These are phyloP conservation scores for Cryptococcus depauperatus DNA, from an alignment of 1,284 basidiomycete species.

Conservation along the genomic window DNA sequence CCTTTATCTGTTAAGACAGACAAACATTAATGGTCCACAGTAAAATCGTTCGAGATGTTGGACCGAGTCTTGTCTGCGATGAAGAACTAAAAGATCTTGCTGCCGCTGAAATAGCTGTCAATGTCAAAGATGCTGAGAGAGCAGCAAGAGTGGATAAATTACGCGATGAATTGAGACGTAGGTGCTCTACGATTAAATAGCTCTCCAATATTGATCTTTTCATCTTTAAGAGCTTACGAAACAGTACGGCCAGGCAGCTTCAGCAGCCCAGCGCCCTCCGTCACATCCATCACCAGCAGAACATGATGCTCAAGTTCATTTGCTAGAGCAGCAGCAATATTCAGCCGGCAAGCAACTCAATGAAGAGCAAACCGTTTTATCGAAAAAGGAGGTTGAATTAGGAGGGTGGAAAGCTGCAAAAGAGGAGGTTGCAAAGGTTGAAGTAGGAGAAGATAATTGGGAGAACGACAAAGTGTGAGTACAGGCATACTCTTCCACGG, in stretches of 20 bases:
- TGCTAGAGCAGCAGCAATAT: conserved; percentile 33
- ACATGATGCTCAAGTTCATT: conserved; percentile 29
- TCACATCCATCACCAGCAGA: conserved; percentile 28
- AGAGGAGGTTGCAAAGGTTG: conserved; percentile 26
- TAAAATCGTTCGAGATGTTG: conserved; percentile 23
- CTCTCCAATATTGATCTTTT: neutral
- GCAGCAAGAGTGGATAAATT: conserved; percentile 17
- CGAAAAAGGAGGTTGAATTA: conserved; percentile 36
- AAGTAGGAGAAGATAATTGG: conserved; percentile 29
- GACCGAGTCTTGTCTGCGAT: conserved; percentile 20
- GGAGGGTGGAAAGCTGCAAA: conserved; percentile 23
- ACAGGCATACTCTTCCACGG: neutral
- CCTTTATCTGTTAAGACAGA: neutral
- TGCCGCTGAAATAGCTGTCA: conserved; percentile 30
- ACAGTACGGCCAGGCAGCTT: conserved; percentile 22
- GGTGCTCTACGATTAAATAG: conserved; percentile 6
- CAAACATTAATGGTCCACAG: conserved; percentile 6
- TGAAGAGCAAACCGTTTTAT: conserved; percentile 31
- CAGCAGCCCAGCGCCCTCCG: conserved; percentile 31
- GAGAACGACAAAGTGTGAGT: conserved; percentile 32
- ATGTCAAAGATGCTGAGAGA: conserved; percentile 27
- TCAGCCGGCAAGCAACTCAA: conserved; percentile 32
- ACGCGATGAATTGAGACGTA: conserved; percentile 27
- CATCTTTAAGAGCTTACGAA: conserved; percentile 17
- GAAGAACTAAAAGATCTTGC: conserved; percentile 31